phyloP scores from a whole-genome alignment of 768 basidiomycete species.

The Harrya chromipes region DNA sequence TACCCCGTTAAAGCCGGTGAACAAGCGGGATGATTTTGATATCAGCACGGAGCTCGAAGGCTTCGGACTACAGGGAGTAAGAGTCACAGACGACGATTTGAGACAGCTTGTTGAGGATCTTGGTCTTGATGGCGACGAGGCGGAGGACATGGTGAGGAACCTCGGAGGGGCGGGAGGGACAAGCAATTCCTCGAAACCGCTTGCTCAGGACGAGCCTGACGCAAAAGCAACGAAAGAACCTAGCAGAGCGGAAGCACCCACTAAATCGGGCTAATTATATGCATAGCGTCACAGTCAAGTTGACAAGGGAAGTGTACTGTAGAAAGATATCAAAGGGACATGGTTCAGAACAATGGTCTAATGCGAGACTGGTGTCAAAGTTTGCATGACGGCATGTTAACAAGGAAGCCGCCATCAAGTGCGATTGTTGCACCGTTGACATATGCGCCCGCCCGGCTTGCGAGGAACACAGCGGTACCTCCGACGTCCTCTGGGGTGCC shows the following conservation, averaged over 20 bases:
- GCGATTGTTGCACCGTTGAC: conserved; percentile 63
- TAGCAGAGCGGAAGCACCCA: neutral
- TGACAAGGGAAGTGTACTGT: neutral
- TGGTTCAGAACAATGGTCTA: neutral
- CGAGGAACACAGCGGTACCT: conserved; percentile 59
- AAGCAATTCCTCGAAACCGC: conserved; percentile 7
- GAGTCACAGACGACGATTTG: conserved; percentile 74
- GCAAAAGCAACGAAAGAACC: conserved; percentile 5
- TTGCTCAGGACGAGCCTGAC: conserved; percentile 8
- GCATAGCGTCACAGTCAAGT: conserved; percentile 1
- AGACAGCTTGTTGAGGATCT: conserved; percentile 67
- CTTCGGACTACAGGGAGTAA: conserved; percentile 72
- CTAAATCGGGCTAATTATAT: conserved; percentile 1
- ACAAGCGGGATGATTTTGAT: conserved; percentile 60
- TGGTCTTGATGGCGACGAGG: conserved; percentile 74
- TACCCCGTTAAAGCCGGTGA: conserved; percentile 53
- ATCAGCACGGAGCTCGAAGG: conserved; percentile 66
- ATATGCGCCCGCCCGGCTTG: conserved; percentile 57
- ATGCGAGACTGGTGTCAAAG: conserved; percentile 21
- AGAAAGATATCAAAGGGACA: neutral
- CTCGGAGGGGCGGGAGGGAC: conserved; percentile 36
- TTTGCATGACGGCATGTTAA: conserved; percentile 36
- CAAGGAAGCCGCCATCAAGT: conserved; percentile 57
- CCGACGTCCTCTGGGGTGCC: conserved; percentile 65
- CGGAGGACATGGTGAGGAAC: conserved; percentile 69